These are phyloP conservation scores for Cryptomeria japonica DNA, from an alignment of 75 land plant species.

Conservation along the genomic window DNA sequence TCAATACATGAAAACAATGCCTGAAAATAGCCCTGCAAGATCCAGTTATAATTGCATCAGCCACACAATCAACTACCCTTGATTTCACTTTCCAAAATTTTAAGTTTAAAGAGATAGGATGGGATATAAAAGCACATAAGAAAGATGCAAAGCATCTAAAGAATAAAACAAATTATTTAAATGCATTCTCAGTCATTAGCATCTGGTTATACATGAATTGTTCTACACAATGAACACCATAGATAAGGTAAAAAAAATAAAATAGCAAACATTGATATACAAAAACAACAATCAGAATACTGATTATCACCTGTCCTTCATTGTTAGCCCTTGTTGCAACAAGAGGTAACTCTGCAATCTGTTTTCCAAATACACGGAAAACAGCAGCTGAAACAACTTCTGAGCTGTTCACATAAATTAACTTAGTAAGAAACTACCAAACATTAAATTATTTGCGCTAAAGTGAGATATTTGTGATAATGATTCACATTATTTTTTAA, in stretches of 20 bases:
- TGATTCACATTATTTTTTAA: background rate
- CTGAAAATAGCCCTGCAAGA: conserved; percentile 79
- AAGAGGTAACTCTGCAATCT: conserved; percentile 78
- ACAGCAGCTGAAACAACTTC: conserved; percentile 77
- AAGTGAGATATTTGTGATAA: background rate
- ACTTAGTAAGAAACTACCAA: background rate
- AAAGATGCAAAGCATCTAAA: background rate
- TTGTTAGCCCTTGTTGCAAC: conserved; percentile 64
- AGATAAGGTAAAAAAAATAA: background rate
- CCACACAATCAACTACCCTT: background rate
- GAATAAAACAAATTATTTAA: background rate
- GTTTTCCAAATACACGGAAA: conserved; percentile 73
- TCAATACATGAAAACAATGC: conserved; percentile 67
- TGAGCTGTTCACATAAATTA: conserved; percentile 37
- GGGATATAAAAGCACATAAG: background rate
- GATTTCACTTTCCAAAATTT: background rate
- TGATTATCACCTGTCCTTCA: conserved; percentile 68
- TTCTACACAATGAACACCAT: background rate
- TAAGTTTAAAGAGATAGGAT: background rate
- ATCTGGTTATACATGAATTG: background rate
- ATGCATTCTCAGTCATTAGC: background rate
- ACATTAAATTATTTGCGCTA: background rate
- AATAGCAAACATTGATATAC: background rate
- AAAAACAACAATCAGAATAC: background rate
- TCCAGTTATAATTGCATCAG: background rate